Conservation (phyloP, 257 asterid species). For the Thymus quinquecostatus region DNA sequence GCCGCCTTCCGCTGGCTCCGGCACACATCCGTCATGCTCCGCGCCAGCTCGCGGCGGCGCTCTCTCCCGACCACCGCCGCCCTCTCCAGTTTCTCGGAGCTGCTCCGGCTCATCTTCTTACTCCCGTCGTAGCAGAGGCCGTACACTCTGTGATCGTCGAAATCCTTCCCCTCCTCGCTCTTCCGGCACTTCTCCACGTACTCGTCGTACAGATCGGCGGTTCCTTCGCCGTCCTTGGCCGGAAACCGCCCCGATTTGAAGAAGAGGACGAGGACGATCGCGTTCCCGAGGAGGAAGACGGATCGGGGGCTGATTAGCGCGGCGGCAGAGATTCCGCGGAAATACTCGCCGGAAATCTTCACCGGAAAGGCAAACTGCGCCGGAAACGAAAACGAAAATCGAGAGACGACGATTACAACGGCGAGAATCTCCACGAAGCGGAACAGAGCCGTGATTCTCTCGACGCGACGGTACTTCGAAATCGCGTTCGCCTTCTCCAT, state of each 20-base stretch:
- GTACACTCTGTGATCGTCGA: background rate
- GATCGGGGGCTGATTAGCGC: constrained; percentile 59
- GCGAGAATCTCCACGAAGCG: constrained; percentile 49
- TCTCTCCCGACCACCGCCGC: constrained; percentile 13
- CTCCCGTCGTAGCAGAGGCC: background rate
- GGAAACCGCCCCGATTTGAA: constrained; percentile 59
- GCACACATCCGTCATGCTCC: constrained; percentile 57
- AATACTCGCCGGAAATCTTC: constrained; percentile 44
- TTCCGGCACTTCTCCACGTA: constrained; percentile 50
- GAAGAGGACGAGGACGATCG: constrained; percentile 60
- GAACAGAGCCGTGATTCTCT: constrained; percentile 43
- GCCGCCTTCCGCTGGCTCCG: constrained; percentile 26
- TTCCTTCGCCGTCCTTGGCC: constrained; percentile 28
- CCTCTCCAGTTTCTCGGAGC: constrained; percentile 46
- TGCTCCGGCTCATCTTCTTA: constrained; percentile 42
- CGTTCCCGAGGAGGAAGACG: constrained; percentile 78
- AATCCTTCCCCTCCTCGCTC: constrained; percentile 34
- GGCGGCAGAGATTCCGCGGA: constrained; percentile 50
- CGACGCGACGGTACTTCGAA: constrained; percentile 36
- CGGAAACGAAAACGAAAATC: constrained; percentile 26
- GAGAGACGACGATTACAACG: constrained; percentile 44
- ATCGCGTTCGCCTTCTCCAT: constrained; percentile 53
- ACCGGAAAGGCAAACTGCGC: constrained; percentile 40
- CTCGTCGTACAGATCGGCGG: constrained; percentile 66
- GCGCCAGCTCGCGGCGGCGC: constrained; percentile 45